Evolutionary conservation across 257 asterid species (phyloP).

Genomic region (Solanum pinnatisectum): DNA sequence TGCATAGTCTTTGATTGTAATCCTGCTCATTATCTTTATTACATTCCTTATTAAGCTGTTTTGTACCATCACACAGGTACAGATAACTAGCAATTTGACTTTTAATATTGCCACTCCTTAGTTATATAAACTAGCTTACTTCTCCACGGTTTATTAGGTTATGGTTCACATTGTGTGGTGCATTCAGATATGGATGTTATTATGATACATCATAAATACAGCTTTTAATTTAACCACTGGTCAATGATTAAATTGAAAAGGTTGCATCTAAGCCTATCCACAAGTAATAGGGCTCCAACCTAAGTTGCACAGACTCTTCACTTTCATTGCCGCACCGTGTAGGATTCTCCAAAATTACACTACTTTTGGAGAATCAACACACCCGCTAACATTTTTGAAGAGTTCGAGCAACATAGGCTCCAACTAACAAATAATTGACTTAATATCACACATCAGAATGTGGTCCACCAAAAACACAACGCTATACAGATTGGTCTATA

Average conservation of each 20-base stretch:
- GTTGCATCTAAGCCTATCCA: neutral
- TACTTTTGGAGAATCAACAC: neutral
- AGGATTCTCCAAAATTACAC: neutral
- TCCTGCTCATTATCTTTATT: neutral
- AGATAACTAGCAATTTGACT: neutral
- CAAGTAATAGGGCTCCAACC: neutral
- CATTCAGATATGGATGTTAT: neutral
- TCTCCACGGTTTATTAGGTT: neutral
- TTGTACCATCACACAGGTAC: neutral
- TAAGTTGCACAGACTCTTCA: neutral
- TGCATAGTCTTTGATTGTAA: neutral
- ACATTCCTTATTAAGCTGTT: neutral
- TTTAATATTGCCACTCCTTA: neutral
- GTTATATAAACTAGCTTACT: neutral
- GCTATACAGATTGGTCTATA: neutral
- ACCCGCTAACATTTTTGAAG: neutral
- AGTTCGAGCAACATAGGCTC: neutral
- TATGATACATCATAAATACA: neutral
- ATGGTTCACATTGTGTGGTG: neutral
- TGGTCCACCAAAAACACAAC: neutral
- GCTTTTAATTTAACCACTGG: neutral
- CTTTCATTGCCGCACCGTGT: neutral
- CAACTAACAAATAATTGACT: neutral
- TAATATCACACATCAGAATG: neutral
- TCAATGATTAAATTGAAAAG: neutral